Conservation (phyloP, 2,329 filamentous ascomycete species). For the Podosphaera xanthii region DNA sequence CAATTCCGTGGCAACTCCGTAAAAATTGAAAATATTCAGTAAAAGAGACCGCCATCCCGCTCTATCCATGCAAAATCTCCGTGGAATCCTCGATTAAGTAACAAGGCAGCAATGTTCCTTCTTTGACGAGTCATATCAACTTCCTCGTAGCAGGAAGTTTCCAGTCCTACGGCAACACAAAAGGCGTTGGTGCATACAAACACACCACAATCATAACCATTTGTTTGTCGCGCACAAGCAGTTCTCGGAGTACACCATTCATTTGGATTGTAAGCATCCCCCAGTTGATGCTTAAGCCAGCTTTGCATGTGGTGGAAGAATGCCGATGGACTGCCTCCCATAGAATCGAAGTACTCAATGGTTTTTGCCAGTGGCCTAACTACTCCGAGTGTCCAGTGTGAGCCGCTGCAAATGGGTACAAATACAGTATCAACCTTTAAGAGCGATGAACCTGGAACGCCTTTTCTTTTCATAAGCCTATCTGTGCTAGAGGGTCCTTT, state of each 20-base stretch:
- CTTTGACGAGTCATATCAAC: slow-evolving; percentile 35
- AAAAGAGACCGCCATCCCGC: slow-evolving; percentile 2
- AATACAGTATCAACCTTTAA: slow-evolving; percentile 43
- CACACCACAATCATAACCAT: slow-evolving; percentile 55
- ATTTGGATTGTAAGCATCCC: slow-evolving; percentile 26
- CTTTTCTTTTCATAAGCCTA: slow-evolving; percentile 32
- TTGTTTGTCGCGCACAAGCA: slow-evolving; percentile 33
- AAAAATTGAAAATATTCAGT: not conserved
- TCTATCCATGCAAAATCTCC: slow-evolving; percentile 26
- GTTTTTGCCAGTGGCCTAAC: slow-evolving; percentile 36
- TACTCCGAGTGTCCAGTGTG: slow-evolving; percentile 51
- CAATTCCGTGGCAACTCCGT: not conserved
- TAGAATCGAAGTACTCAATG: slow-evolving; percentile 48
- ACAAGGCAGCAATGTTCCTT: slow-evolving; percentile 36
- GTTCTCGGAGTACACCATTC: slow-evolving; percentile 37
- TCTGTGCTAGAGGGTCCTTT: slow-evolving; percentile 25
- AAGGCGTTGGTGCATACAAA: slow-evolving; percentile 54
- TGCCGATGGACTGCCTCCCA: slow-evolving; percentile 21
- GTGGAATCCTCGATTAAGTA: slow-evolving; percentile 43
- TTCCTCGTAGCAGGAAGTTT: slow-evolving; percentile 23
- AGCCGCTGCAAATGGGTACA: slow-evolving; percentile 39
- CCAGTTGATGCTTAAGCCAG: slow-evolving; percentile 36
- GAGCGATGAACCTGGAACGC: slow-evolving; percentile 36
- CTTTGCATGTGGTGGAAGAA: slow-evolving; percentile 23
- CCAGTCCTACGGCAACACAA: slow-evolving; percentile 24